Percentiles rank a stretch among this genome's conserved stretches.
These are phyloP conservation scores for Aspergillus kassunensis DNA, from an alignment of 495 filamentous ascomycete genomes.

Conservation along the genomic window DNA sequence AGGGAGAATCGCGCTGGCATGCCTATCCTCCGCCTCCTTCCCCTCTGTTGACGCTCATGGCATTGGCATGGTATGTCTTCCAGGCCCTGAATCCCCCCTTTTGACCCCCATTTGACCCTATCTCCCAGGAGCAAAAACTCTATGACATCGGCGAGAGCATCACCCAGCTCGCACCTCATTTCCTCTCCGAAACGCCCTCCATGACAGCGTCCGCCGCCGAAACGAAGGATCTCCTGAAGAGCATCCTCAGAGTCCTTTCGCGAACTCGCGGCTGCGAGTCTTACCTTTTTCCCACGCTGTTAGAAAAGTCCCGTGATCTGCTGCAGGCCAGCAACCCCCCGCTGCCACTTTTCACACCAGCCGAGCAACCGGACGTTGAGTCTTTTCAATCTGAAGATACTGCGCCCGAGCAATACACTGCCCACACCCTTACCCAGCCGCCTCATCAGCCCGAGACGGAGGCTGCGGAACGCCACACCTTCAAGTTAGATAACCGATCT, in stretches of 20 bases:
- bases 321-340: slow-evolving; percentile 2
- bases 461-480: too few relatives aligned
- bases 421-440: too few relatives aligned
- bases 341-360: background rate
- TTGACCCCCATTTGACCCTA: too few relatives aligned
- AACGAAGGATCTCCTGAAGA: background rate
- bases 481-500: too few relatives aligned
- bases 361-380: too few relatives aligned
- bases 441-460: too few relatives aligned
- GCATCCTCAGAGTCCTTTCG: slow-evolving; percentile 1
- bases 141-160: slow-evolving; percentile 6
- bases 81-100: too few relatives aligned
- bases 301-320: background rate
- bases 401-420: too few relatives aligned
- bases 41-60: slow-evolving; percentile 1
- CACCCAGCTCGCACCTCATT: background rate
- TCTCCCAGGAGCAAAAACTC: slow-evolving; percentile 1
- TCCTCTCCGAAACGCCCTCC: background rate
- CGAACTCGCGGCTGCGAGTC: slow-evolving; percentile 1
- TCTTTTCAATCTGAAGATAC: too few relatives aligned
- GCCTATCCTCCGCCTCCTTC: background rate
- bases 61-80: slow-evolving; percentile 3
- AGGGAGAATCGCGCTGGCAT: background rate
- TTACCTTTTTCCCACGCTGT: background rate
- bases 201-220: background rate